phyloP scores from a whole-genome alignment of 2,329 filamentous ascomycete genomes.

The Ustulina deusta region DNA sequence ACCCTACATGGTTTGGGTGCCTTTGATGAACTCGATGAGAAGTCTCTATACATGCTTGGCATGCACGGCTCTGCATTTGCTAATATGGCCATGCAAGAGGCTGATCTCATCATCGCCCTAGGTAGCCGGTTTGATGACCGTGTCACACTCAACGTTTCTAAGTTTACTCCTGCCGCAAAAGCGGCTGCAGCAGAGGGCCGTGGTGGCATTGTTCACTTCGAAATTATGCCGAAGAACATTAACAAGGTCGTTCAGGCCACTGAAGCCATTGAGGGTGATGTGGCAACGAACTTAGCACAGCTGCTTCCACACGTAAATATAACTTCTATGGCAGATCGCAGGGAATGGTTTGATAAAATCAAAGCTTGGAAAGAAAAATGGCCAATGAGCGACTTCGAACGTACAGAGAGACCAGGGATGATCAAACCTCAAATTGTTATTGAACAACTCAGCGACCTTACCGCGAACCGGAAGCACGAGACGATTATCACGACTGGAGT shows the following conservation, averaged over 20 bases:
- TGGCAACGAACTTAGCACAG: conserved; percentile 76
- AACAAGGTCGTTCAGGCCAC: conserved; percentile 99
- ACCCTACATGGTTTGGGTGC: conserved; percentile 93
- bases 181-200: conserved; percentile 84
- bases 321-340: conserved; percentile 68
- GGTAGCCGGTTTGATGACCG: conserved; percentile 96
- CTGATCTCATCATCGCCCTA: conserved; percentile 94
- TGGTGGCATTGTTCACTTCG: conserved; percentile 96
- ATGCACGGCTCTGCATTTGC: conserved; percentile 98
- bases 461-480: conserved; percentile 79
- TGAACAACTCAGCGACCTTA: conserved; percentile 88
- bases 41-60: conserved; percentile 96
- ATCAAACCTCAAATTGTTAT: conserved; percentile 97
- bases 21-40: conserved; percentile 92
- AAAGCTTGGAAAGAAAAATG: conserved; percentile 88
- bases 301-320: conserved; percentile 57
- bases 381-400: conserved; percentile 85
- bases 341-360: conserved; percentile 92
- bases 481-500: conserved; percentile 95
- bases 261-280: conserved; percentile 88
- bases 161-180: conserved; percentile 91
- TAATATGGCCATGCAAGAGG: conserved; percentile 98
- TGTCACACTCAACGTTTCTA: conserved; percentile 82
- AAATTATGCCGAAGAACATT: conserved; percentile 99
- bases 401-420: conserved; percentile 89